Conservation (phyloP, 2,329 filamentous ascomycete genomes). For the Exutisphaerella laricina region DNA sequence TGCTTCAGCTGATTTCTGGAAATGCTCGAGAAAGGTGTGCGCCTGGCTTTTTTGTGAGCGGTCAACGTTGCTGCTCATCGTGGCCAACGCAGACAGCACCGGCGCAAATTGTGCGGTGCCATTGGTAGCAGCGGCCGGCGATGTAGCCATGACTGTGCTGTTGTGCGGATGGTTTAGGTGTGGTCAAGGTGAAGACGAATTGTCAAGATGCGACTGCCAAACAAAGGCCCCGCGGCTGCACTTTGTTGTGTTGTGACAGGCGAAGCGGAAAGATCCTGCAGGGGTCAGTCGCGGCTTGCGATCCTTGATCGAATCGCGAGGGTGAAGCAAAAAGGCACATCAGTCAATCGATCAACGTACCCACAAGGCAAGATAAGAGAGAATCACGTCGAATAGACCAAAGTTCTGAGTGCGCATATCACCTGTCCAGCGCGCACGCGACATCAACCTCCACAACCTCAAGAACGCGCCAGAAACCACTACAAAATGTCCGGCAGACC, state of each 20-base stretch:
- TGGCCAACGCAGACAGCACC: slow-evolving; percentile 80
- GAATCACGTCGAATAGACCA: no score
- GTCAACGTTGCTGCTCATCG: slow-evolving; percentile 75
- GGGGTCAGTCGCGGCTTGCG: no score
- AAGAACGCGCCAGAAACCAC: background rate
- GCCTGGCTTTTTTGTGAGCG: slow-evolving; percentile 80
- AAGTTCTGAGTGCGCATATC: no score
- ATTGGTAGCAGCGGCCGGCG: slow-evolving; percentile 39
- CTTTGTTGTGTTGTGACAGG: no score
- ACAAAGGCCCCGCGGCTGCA: background rate
- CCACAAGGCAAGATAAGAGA: no score
- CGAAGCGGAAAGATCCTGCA: no score
- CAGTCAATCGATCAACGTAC: background rate
- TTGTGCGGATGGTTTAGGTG: no score
- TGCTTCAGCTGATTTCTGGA: slow-evolving; percentile 95
- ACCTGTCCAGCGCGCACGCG: no score
- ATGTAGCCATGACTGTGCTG: slow-evolving; percentile 29
- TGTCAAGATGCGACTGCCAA: no score
- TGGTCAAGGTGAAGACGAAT: no score
- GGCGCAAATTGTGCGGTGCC: slow-evolving; percentile 67
- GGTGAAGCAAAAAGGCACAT: no score
- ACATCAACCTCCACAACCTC: background rate
- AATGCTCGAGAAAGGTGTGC: slow-evolving; percentile 84
- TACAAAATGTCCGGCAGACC: slow-evolving; percentile 50
- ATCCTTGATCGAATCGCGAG: no score